Evolutionary conservation across 2,329 filamentous ascomycete species (phyloP), one percentile per base, ranked within the genome.

Genomic region (Cadophora gregata): DNA sequence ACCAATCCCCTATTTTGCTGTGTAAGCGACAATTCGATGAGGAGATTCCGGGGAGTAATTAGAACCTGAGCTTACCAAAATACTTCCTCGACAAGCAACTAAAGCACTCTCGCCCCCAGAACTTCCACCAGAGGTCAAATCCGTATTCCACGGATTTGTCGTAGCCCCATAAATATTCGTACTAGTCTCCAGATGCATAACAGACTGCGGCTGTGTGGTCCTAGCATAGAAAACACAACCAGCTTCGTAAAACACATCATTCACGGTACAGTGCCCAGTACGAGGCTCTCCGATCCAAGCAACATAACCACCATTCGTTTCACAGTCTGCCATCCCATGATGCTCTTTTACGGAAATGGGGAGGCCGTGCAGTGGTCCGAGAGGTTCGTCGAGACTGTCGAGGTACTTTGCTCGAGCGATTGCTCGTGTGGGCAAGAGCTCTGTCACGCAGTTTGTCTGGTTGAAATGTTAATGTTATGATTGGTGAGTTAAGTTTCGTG

Each of bases 151-250:
- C 0, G 72, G 70, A 58, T 71, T 74, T 86, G 87, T 70, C 84
- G 86, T 59, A 80, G 78, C 1, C 1, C 87, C 87, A 70, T 86
- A 86, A 42, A 89, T 75, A 70, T 88, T 84, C 73, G 89, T 90
- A 51, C 84, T 81, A 7, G 81, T 83, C 72, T 90, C 87, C n/a
- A 71, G 58, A 53, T 65, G 66, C 67, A 74, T 79, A 45, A 85
- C 75, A 7, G 65, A 50, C 0, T 75, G 75, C 1, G 77, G 78
- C 66, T 86, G 84, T 0, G 89, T 91, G 0, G 89, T 91, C 76
- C 91, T 90, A 64, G 85, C 83, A 69, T 90, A 89, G 29, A 89
- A 79, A 0, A 92, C 81, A 1, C 88, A 88, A 0, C 90, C 90
- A 0, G 87, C 81, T n/a, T 81, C 79, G 33, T 84, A 78, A 7